Evolutionary conservation across 306 rosid genomes (phyloP).

Genomic region (Rosa rugosa): DNA sequence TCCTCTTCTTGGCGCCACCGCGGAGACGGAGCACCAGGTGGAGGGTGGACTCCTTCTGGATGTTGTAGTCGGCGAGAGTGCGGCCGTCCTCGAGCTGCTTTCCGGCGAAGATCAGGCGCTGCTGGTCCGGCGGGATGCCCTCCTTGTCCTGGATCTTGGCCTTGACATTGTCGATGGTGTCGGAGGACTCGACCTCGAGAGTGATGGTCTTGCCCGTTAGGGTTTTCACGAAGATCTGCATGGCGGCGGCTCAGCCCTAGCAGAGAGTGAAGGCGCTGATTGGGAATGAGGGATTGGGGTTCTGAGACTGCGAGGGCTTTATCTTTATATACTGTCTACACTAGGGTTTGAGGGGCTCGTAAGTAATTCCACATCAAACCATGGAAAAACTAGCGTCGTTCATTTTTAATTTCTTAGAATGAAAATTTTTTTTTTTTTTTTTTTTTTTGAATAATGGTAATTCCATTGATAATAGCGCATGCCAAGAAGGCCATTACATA

Average conservation of each 20-base stretch:
- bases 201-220: constrained; percentile 92
- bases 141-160: constrained; percentile 96
- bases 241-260: constrained; percentile 25
- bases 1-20: constrained; percentile 92
- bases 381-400: too few relatives aligned
- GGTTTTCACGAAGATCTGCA: constrained; percentile 99
- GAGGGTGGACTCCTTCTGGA: constrained; percentile 91
- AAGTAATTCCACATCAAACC: neutral
- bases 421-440: too few relatives aligned
- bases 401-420: too few relatives aligned
- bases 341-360: neutral
- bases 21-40: constrained; percentile 92
- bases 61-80: constrained; percentile 91
- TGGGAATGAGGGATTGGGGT: neutral
- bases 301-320: neutral
- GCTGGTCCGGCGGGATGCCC: constrained; percentile 95
- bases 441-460: too few relatives aligned
- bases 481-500: too few relatives aligned
- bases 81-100: constrained; percentile 96
- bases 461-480: too few relatives aligned
- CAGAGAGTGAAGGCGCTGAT: neutral
- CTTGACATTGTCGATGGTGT: constrained; percentile 90
- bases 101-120: constrained; percentile 91
- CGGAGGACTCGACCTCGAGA: constrained; percentile 89
- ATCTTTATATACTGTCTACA: neutral